These are phyloP conservation scores for Phytophthora syringae DNA, from an alignment of 352 stramenopile species.

Conservation along the genomic window DNA sequence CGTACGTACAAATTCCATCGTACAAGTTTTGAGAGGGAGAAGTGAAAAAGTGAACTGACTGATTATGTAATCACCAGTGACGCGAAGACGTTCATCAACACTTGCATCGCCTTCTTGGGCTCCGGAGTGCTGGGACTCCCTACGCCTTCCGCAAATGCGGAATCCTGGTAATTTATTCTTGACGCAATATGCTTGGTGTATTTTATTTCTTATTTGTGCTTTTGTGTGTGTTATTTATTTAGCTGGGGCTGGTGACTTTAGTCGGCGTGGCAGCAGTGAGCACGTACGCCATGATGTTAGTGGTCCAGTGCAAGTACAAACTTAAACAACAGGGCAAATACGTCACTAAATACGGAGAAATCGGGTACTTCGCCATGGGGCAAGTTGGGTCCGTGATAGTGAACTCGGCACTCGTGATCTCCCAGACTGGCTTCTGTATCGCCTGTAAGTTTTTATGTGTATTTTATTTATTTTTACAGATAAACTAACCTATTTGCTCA, in stretches of 20 bases:
- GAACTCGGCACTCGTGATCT: conserved; percentile 87
- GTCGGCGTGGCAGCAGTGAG: conserved; percentile 58
- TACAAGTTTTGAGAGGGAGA: neutral
- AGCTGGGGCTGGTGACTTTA: conserved; percentile 69
- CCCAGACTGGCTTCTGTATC: conserved; percentile 90
- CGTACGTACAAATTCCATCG: conserved; percentile 30
- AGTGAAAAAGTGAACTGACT: conserved; percentile 9
- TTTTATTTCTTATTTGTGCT: neutral
- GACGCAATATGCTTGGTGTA: neutral
- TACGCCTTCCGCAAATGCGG: conserved; percentile 91
- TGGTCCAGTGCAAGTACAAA: conserved; percentile 84
- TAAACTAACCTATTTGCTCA: conserved; percentile 6
- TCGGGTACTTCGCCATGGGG: conserved; percentile 84
- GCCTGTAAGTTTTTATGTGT: too few relatives aligned
- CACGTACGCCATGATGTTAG: conserved; percentile 79
- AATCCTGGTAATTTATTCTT: conserved; percentile 57
- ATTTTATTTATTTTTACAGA: too few relatives aligned
- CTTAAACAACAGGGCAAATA: conserved; percentile 54
- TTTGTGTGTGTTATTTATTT: neutral
- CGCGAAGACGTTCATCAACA: conserved; percentile 73
- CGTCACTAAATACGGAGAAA: conserved; percentile 85
- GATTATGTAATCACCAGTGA: conserved; percentile 41
- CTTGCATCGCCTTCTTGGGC: conserved; percentile 92
- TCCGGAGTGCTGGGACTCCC: conserved; percentile 91
- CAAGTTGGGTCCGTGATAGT: conserved; percentile 70